Conservation (phyloP, 768 basidiomycete species). For the Naganishia friedmannii region DNA sequence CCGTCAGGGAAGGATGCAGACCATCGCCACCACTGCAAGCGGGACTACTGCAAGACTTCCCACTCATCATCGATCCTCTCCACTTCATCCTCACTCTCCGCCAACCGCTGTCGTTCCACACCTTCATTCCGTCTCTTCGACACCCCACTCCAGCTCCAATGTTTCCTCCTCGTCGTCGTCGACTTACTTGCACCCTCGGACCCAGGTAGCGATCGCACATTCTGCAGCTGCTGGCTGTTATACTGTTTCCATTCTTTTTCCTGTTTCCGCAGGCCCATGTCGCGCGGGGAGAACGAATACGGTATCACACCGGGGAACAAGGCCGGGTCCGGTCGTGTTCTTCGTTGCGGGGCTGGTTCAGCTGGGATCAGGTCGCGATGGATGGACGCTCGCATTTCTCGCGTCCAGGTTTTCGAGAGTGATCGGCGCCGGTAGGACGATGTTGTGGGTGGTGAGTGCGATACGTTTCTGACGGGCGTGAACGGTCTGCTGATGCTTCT, state of each 20-base stretch:
- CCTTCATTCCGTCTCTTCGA: background rate
- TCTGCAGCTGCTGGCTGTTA: too few species aligned
- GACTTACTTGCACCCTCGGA: background rate
- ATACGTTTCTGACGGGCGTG: background rate
- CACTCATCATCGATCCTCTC: background rate
- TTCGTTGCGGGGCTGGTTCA: background rate
- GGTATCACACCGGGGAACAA: conserved; percentile 16
- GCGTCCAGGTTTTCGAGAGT: conserved; percentile 1
- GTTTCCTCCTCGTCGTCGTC: background rate
- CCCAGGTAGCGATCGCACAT: background rate
- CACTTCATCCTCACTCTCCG: background rate
- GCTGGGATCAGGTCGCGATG: background rate
- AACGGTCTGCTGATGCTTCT: background rate
- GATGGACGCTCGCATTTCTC: background rate
- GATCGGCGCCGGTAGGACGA: background rate
- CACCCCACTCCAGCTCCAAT: conserved; percentile 1
- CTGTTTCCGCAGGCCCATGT: background rate
- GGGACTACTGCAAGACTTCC: background rate
- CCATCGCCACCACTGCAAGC: too few species aligned
- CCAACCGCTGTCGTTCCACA: background rate
- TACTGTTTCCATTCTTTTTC: conserved; percentile 11
- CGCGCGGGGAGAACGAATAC: background rate
- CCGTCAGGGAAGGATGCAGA: too few species aligned
- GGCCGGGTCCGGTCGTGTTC: conserved; percentile 10
- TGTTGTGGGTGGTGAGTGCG: background rate